Evolutionary conservation across 176 grass and related monocot species (phyloP).

Genomic region (Oryza australiensis): DNA sequence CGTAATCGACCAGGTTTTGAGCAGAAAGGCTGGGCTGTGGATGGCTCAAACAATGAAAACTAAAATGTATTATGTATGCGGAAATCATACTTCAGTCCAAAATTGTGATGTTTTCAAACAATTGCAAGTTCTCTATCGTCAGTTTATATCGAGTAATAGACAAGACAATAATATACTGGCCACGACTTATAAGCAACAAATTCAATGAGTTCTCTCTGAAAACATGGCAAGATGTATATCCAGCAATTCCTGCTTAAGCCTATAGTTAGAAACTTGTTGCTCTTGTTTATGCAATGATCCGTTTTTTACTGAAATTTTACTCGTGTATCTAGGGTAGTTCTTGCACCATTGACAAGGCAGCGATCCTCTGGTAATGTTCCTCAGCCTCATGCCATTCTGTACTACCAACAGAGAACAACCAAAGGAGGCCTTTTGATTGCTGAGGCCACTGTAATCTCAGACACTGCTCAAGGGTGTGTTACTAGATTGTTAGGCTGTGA

Average conservation of each 20-base stretch:
- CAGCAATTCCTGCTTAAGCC: not conserved
- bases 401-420: slow-evolving; percentile 57
- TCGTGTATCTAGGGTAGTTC: slow-evolving; percentile 36
- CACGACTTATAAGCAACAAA: not conserved
- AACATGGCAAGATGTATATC: not conserved
- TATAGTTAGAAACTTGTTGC: too few species aligned
- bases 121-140: not conserved
- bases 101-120: not conserved
- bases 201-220: not conserved
- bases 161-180: not conserved
- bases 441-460: slow-evolving; percentile 68
- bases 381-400: slow-evolving; percentile 55
- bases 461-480: slow-evolving; percentile 67
- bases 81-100: not conserved
- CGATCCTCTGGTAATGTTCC: slow-evolving; percentile 49
- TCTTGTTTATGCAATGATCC: slow-evolving; percentile 19
- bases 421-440: slow-evolving; percentile 58
- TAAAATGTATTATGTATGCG: not conserved
- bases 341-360: slow-evolving; percentile 61
- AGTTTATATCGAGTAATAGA: not conserved
- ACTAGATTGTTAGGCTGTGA: slow-evolving; percentile 4
- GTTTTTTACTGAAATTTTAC: slow-evolving; percentile 16
- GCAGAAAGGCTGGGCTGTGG: not conserved
- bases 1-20: not conserved
- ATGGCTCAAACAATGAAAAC: not conserved